Base-by-base conservation (phyloP, 169 alveolate genomes). In the Plasmodium vivax region DNA sequence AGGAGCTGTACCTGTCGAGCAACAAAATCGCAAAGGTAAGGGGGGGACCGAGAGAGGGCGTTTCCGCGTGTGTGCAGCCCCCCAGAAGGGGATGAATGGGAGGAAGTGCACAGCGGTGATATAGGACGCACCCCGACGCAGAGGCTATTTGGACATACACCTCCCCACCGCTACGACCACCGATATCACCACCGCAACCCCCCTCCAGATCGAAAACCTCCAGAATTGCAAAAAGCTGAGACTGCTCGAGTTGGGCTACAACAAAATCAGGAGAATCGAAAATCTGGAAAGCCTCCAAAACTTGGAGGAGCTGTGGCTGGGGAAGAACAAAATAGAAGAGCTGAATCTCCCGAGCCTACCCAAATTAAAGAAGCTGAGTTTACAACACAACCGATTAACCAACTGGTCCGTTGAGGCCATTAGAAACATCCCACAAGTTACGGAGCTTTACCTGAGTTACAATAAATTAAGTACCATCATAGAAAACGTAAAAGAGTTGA, bases 211-310 rank as follows among this genome's bases (percentile, higher is more conserved):
- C 54, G 96, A 88, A 71, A 96, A 96, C 72, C 72, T 97, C 19
- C 91, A 93, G 41, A 93, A 90, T 30, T 94, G 96, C 45, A 88
- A 75, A 80, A 85, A 96, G 23, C 94, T 98, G 94, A 92, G 85
- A 93, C 94, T 97, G 19, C 93, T 98, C 62, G 99, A 97, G 82
- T 96, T 98, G 51, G 98, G 98, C 36, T 97, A 98, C 54, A 98
- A 98, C 95, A 94, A 91, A 90, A 96, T 98, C 32, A 90, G 97
- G 47, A 95, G 84, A 54, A 97, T 97, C 84, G 99, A 96, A 81
- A 97, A 96, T 71, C 74, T 98, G 54, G 95, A 84, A 62, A 84
- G 81, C 73, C 96, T 98, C 30, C 84, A 62, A 38, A 83, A 95
- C 36, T 96, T 98, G 58, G 95, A 75, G 80, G 97, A 98, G 74